Conservation (phyloP, 495 filamentous ascomycete species). For the Melanomma pulvis-pyrius region DNA sequence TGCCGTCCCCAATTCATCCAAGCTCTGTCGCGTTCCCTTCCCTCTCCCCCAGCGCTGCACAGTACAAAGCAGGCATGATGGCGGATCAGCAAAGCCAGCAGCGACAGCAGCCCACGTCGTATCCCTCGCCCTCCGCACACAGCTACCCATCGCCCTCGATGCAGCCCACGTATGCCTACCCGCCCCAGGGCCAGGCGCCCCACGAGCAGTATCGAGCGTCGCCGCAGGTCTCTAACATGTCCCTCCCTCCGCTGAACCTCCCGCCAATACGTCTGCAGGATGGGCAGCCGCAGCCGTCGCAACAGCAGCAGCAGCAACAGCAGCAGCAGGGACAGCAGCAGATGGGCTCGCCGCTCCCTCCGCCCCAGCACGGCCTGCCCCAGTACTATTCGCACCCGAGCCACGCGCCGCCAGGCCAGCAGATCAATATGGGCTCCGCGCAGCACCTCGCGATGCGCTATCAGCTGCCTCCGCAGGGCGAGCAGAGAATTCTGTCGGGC, state of each 20-base stretch:
- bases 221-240: constrained; percentile 54
- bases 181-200: constrained; percentile 52
- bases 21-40: constrained; percentile 1
- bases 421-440: constrained; percentile 46
- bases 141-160: constrained; percentile 61
- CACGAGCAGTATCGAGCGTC: constrained; percentile 54
- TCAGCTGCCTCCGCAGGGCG: constrained; percentile 58
- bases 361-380: constrained; percentile 44
- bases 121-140: constrained; percentile 53
- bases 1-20: not conserved
- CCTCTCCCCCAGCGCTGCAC: constrained; percentile 4
- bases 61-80: constrained; percentile 22
- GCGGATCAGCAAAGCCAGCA: constrained; percentile 28
- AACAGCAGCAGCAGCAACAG: constrained; percentile 39
- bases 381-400: constrained; percentile 41
- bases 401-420: constrained; percentile 45
- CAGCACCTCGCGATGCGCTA: constrained; percentile 60
- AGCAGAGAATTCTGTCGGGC: constrained; percentile 68
- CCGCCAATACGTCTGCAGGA: constrained; percentile 62
- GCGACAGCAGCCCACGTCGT: constrained; percentile 50
- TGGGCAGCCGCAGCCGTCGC: constrained; percentile 42
- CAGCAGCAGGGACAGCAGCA: constrained; percentile 41
- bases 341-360: constrained; percentile 44
- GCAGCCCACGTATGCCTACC: constrained; percentile 58
- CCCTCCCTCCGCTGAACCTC: constrained; percentile 59